Evolutionary conservation across 352 stramenopile genomes (phyloP).

Genomic region (Phytophthora parvispora): DNA sequence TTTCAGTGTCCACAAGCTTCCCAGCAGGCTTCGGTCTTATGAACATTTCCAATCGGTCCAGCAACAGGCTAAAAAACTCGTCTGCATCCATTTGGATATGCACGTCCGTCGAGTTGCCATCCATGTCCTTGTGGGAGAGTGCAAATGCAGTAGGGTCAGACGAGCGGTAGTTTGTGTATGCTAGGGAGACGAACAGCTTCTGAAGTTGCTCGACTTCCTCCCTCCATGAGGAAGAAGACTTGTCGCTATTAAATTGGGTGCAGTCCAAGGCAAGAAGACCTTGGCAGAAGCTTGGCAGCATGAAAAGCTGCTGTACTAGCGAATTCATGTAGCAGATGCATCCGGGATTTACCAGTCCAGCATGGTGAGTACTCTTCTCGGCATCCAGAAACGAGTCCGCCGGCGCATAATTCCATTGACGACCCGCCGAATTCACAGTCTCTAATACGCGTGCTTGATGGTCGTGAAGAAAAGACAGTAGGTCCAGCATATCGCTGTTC

Average conservation of each 20-base stretch:
- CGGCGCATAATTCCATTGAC: constrained; percentile 73
- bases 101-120: constrained; percentile 79
- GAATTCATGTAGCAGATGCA: constrained; percentile 99
- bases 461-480: constrained; percentile 24
- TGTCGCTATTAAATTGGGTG: not conserved
- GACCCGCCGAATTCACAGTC: constrained; percentile 39
- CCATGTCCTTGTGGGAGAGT: constrained; percentile 73
- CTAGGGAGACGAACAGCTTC: constrained; percentile 71
- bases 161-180: constrained; percentile 50
- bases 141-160: constrained; percentile 77
- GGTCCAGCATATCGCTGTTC: constrained; percentile 15
- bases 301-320: constrained; percentile 97
- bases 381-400: constrained; percentile 51
- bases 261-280: constrained; percentile 57
- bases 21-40: constrained; percentile 17
- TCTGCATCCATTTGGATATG: constrained; percentile 87
- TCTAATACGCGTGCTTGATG: constrained; percentile 42
- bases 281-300: constrained; percentile 69
- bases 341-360: constrained; percentile 97
- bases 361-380: constrained; percentile 37
- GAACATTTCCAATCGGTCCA: constrained; percentile 85
- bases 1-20: not conserved
- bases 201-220: constrained; percentile 79
- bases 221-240: constrained; percentile 32
- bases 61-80: constrained; percentile 83